These are phyloP conservation scores for Saccharomyces hybrid DNA, from an alignment of 1,139 yeast genomes.

Conservation along the genomic window DNA sequence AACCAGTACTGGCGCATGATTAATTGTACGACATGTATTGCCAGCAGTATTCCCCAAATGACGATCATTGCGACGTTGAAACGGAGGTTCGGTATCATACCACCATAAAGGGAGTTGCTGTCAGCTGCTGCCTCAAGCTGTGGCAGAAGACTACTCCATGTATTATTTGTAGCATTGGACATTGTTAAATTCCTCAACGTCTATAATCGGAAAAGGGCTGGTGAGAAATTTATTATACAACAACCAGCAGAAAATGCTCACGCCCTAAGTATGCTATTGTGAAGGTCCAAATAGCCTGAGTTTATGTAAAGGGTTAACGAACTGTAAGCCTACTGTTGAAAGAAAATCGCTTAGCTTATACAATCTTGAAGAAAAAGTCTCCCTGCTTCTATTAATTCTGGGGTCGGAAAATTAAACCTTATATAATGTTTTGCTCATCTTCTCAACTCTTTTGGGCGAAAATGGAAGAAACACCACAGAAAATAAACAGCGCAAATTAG, in stretches of 20 bases:
- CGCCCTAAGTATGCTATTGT: not conserved
- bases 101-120: slow-evolving; percentile 17
- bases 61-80: slow-evolving; percentile 44
- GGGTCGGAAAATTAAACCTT: not conserved
- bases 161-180: slow-evolving; percentile 2
- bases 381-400: not conserved
- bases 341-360: not conserved
- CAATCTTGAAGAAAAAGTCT: not conserved
- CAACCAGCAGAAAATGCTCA: not conserved
- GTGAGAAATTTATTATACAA: not conserved
- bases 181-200: not conserved
- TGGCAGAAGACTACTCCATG: not conserved
- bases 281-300: not conserved
- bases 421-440: not conserved
- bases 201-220: not conserved
- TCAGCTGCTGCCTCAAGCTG: not conserved
- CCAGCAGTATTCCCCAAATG: slow-evolving; percentile 40
- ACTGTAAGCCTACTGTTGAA: not conserved
- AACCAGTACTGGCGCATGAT: slow-evolving; percentile 68
- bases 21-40: slow-evolving; percentile 38
- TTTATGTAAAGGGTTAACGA: not conserved
- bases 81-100: slow-evolving; percentile 26
- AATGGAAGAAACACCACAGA: not conserved
- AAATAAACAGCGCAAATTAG: not conserved
- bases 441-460: not conserved